phyloP scores from a whole-genome alignment of 129 eudicot species.

The Helichrysum umbraculigerum region DNA sequence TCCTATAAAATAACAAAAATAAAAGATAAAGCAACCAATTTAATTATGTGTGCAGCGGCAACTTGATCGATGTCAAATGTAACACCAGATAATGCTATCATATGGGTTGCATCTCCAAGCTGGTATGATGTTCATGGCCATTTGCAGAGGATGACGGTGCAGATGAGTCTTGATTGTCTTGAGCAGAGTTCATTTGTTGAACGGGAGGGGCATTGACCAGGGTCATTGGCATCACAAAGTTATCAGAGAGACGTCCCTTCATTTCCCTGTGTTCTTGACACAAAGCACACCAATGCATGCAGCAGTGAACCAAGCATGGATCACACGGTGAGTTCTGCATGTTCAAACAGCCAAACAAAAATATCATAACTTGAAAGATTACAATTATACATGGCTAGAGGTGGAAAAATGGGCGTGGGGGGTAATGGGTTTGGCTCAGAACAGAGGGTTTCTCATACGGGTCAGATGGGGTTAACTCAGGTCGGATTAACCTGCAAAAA shows the following conservation, averaged over 20 bases:
- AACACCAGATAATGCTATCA: not conserved
- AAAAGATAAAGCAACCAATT: conserved; percentile 11
- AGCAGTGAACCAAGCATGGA: conserved; percentile 95
- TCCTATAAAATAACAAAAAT: not conserved
- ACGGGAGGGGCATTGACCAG: conserved; percentile 83
- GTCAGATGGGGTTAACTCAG: not conserved
- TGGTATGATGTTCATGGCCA: conserved; percentile 22
- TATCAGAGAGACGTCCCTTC: conserved; percentile 81
- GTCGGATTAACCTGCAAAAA: not conserved
- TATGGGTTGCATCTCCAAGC: conserved; percentile 14
- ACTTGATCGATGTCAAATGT: not conserved
- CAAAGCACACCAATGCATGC: conserved; percentile 96
- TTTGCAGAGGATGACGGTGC: conserved; percentile 14
- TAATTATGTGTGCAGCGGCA: conserved; percentile 1
- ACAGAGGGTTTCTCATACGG: not conserved
- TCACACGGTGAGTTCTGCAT: conserved; percentile 91
- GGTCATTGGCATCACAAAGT: conserved; percentile 69
- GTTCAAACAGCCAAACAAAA: conserved; percentile 12
- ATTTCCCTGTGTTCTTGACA: conserved; percentile 99
- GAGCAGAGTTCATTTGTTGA: conserved; percentile 68
- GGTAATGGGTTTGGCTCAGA: not conserved
- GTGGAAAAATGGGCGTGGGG: not conserved
- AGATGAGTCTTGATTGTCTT: conserved; percentile 22
- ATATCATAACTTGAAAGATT: conserved; percentile 5
- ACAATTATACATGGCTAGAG: not conserved